Evolutionary conservation across 306 rosid genomes (phyloP).

Genomic region (Calophaca sinica): DNA sequence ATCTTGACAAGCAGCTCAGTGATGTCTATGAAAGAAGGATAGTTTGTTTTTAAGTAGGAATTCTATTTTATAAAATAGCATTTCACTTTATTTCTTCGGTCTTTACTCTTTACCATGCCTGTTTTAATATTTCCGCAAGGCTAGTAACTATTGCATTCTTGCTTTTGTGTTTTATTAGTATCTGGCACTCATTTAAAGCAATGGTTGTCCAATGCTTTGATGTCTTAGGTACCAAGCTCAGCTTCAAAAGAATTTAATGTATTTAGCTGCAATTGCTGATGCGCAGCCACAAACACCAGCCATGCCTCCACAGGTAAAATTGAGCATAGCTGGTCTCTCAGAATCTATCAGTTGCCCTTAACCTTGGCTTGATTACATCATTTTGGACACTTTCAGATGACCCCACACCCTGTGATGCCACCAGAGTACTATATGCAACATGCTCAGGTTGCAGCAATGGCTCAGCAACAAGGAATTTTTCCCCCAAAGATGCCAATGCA

Average conservation of each 20-base stretch:
- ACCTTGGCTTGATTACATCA: constrained; percentile 38
- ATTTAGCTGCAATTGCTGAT: constrained; percentile 96
- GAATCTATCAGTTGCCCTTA: constrained; percentile 14
- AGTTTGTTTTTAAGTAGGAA: constrained; percentile 33
- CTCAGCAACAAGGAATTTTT: constrained; percentile 86
- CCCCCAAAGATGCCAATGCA: constrained; percentile 78
- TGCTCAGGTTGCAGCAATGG: constrained; percentile 90
- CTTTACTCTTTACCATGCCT: background rate
- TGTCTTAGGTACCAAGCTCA: constrained; percentile 83
- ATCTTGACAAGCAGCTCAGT: too few species aligned
- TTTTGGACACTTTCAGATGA: constrained; percentile 64
- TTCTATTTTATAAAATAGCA: background rate
- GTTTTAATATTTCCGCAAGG: background rate
- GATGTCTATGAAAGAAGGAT: constrained; percentile 36
- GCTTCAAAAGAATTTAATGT: constrained; percentile 96
- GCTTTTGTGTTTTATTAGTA: background rate
- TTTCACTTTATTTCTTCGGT: background rate
- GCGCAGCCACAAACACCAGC: constrained; percentile 87
- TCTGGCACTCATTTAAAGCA: background rate
- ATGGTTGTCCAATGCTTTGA: constrained; percentile 28
- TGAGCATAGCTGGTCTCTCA: background rate
- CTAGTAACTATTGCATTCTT: background rate
- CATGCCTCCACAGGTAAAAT: constrained; percentile 79
- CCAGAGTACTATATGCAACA: constrained; percentile 84
- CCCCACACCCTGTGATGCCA: constrained; percentile 86